These are phyloP conservation scores for Colletotrichum chrysophilum DNA, from an alignment of 2,329 filamentous ascomycete species.

Conservation along the genomic window DNA sequence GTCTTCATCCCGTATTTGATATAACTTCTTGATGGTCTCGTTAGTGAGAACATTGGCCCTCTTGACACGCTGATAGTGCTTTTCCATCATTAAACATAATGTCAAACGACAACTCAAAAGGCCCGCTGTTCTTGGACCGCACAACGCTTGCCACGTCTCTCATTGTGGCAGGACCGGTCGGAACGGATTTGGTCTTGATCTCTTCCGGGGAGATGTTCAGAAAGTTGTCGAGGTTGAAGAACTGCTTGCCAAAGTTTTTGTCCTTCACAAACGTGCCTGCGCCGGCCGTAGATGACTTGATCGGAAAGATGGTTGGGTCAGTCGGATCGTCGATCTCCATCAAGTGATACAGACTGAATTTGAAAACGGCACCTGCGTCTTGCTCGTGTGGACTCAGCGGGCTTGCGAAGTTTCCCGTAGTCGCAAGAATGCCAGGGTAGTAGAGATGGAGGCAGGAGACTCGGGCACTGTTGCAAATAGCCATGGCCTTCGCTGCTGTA, in stretches of 20 bases:
- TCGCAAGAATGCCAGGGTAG: slow-evolving; percentile 56
- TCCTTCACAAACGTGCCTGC: background rate
- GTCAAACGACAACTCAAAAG: slow-evolving; percentile 58
- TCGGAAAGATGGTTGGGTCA: slow-evolving; percentile 16
- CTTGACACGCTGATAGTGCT: slow-evolving; percentile 40
- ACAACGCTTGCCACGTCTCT: slow-evolving; percentile 45
- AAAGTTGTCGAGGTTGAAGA: background rate
- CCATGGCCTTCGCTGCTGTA: slow-evolving; percentile 48
- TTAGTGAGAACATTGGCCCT: slow-evolving; percentile 37
- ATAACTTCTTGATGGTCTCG: slow-evolving; percentile 36
- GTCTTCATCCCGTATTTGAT: slow-evolving; percentile 29
- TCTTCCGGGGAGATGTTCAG: background rate
- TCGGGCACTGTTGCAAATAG: slow-evolving; percentile 31
- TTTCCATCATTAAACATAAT: slow-evolving; percentile 46
- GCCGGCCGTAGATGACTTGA: background rate
- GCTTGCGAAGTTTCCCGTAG: slow-evolving; percentile 52
- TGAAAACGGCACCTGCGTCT: slow-evolving; percentile 37
- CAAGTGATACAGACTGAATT: slow-evolving; percentile 55
- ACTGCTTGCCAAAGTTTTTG: background rate
- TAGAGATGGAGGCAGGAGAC: slow-evolving; percentile 44
- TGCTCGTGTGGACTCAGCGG: slow-evolving; percentile 12
- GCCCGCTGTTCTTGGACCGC: slow-evolving; percentile 56
- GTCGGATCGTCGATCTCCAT: slow-evolving; percentile 41
- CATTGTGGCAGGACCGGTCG: background rate
- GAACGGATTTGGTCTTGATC: background rate